Evolutionary conservation across 805 yeast genomes (phyloP).

Genomic region (Teunomyces lycoperdinae): DNA sequence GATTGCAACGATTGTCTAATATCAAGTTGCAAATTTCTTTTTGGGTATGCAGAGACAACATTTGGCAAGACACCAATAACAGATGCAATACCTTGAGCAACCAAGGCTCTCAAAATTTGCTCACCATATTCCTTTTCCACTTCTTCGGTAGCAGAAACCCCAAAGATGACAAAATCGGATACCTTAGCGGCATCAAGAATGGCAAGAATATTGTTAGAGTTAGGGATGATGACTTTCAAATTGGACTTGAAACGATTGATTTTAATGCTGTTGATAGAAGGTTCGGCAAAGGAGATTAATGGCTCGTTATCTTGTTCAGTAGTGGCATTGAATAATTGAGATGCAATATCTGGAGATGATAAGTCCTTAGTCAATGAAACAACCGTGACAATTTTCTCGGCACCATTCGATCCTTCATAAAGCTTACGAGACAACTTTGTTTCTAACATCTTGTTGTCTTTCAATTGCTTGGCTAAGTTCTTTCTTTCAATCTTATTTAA

Average conservation of each 20-base stretch:
- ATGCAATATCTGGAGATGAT: slow-evolving; percentile 52
- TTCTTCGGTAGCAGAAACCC: slow-evolving; percentile 83
- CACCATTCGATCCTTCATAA: slow-evolving; percentile 78
- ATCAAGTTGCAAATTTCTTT: slow-evolving; percentile 74
- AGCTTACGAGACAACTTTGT: slow-evolving; percentile 59
- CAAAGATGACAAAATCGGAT: slow-evolving; percentile 86
- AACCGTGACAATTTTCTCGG: slow-evolving; percentile 79
- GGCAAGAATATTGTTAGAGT: slow-evolving; percentile 59
- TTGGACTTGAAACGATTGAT: slow-evolving; percentile 71
- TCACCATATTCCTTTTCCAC: slow-evolving; percentile 81
- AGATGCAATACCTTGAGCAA: slow-evolving; percentile 88
- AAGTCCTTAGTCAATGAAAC: slow-evolving; percentile 77
- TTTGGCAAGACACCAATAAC: slow-evolving; percentile 78
- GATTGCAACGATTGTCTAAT: slow-evolving; percentile 43
- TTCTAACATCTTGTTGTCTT: slow-evolving; percentile 64
- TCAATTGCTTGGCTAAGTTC: slow-evolving; percentile 74
- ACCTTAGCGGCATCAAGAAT: slow-evolving; percentile 84
- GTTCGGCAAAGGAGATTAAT: slow-evolving; percentile 24
- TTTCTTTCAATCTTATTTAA: slow-evolving; percentile 62
- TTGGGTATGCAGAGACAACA: slow-evolving; percentile 61
- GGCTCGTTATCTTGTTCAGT: slow-evolving; percentile 24
- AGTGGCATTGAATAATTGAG: slow-evolving; percentile 43
- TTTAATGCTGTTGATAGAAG: slow-evolving; percentile 51
- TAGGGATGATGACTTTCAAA: slow-evolving; percentile 72
- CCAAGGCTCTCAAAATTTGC: slow-evolving; percentile 81